Evolutionary conservation across 2,329 filamentous ascomycete genomes (phyloP), one percentile per base, ranked within the genome.

Genomic region (Coniella vitis): DNA sequence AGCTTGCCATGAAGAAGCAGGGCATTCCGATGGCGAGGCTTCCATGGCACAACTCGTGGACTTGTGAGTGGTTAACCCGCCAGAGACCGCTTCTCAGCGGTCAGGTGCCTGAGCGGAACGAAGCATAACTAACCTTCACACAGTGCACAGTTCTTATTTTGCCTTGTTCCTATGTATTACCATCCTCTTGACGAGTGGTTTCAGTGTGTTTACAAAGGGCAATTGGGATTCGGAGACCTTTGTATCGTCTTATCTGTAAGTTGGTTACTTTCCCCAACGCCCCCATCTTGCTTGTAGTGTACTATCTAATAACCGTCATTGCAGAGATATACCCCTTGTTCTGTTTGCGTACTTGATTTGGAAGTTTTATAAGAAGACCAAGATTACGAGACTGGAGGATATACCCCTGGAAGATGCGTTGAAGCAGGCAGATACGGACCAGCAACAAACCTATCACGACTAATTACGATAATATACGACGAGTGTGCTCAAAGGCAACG

Each of bases 101-200:
- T n/a, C n/a, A n/a, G 14, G 13, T 38, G 4, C 25, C 1, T 52
- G 22, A 21, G 13, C 4, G 45, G 10, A 17, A 14, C 40, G 9
- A 49, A 25, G 42, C n/a, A 44, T 38, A 2, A 5, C 13, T 13
- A 2, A 14, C 25, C 17, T 29, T 9, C 13, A 14, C 8, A 7
- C 47, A 81, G 77, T 72, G 12, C 82, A 81, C 55, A 76, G 73
- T 12, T 86, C 86, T 0, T 83, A 74, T 56, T 64, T 69, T 8
- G 77, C 79, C 0, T 69, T 90, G 4, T 60, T 71, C 52, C 77
- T 83, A 69, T 79, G 74, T 58, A 67, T 81, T 22, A 63, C 85
- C 36, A 83, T 88, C 52, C 66, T 90, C 3, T 69, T 89, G 36
- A 89, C 86, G 4, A 78, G 80, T 34, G 85, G 85, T 1, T 89